A percentile compares a stretch with the other conserved stretches of the same genome.
Conservation (phyloP, 192 early-diverging fungal genomes). For the Dissophora ornata region DNA sequence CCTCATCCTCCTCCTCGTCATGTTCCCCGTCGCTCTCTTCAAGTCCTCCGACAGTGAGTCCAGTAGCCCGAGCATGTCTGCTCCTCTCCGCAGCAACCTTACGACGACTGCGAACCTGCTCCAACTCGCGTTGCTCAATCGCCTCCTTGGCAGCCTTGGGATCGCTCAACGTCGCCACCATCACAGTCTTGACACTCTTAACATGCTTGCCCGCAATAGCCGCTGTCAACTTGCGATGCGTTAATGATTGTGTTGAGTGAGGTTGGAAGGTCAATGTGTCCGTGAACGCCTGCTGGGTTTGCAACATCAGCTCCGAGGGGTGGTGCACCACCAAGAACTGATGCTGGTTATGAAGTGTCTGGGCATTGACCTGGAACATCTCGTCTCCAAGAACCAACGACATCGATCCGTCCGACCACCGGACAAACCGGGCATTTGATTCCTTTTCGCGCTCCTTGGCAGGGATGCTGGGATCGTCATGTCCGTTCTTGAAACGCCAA, state of each 20-base stretch:
- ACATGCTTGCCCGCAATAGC: constrained; percentile 75
- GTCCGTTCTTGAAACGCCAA: constrained; percentile 69
- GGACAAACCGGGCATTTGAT: constrained; percentile 80
- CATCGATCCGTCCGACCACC: constrained; percentile 81
- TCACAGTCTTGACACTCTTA: constrained; percentile 71
- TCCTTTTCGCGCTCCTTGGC: constrained; percentile 62
- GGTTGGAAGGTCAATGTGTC: constrained; percentile 76
- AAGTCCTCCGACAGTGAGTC: constrained; percentile 36
- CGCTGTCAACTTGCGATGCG: constrained; percentile 74
- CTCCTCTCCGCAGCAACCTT: constrained; percentile 64
- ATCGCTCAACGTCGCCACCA: constrained; percentile 73
- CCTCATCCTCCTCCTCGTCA: constrained; percentile 60
- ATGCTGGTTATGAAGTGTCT: constrained; percentile 63
- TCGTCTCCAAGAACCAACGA: constrained; percentile 82
- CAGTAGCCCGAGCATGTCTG: constrained; percentile 57
- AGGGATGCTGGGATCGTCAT: constrained; percentile 50
- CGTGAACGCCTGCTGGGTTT: constrained; percentile 72
- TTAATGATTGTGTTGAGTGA: constrained; percentile 61
- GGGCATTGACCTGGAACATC: constrained; percentile 73
- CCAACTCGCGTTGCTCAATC: constrained; percentile 60
- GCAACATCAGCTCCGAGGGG: constrained; percentile 64
- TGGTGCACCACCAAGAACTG: constrained; percentile 73
- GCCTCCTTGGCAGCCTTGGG: constrained; percentile 73
- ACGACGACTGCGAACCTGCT: constrained; percentile 66
- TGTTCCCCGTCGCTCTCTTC: constrained; percentile 48